Evolutionary conservation across 305 asterid genomes (phyloP), one percentile per base, ranked within the genome.

Genomic region (Fraxinus nigra): DNA sequence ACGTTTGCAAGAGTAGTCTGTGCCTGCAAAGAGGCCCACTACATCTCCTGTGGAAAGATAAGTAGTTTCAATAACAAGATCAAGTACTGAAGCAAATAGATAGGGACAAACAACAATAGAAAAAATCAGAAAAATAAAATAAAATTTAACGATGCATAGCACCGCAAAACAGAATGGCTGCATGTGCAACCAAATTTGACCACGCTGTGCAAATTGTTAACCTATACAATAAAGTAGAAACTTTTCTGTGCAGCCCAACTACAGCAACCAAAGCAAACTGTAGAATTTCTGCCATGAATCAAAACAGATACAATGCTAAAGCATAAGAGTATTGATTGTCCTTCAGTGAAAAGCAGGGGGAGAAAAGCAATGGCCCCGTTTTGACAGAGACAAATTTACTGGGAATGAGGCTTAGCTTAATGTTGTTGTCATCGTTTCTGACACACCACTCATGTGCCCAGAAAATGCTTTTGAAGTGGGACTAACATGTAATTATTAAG

Each of bases 21-120:
- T 24, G 84, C 94, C 94, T 0, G 90, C 92, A 82, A 94, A 91
- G 79, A 96, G 91, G 88, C 88, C 85, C 85, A 89, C 85, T 28
- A 87, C 88, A 86, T 91, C 93, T 78, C 92, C 97, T 82, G 88
- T 82, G 67, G 86, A 86, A 92, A 82, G 80, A 77, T 76, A 82
- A 72, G 77, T 22, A 76, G 48, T 67, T 72, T 78, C 67, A 81
- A 69, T 24, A 79, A 72, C 69, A 75, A 83, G 69, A 83, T 81
- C 78, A 77, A 80, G 73, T 76, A 54, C 70, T 56, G 75, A 4
- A 16, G 61, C 61, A 51, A 16, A 4, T 51, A 51, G 61, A 81
- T 61, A 28, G 46, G 37, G 84, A 82, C 24, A 80, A 40, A 40
- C 56, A 80, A 78, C 33, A 82, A 75, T 56, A 78, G 14, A 43